A percentile compares a stretch with the other conserved stretches of the same genome.
Conservation (phyloP, 108 stramenopile species). For the Seminavis robusta region DNA sequence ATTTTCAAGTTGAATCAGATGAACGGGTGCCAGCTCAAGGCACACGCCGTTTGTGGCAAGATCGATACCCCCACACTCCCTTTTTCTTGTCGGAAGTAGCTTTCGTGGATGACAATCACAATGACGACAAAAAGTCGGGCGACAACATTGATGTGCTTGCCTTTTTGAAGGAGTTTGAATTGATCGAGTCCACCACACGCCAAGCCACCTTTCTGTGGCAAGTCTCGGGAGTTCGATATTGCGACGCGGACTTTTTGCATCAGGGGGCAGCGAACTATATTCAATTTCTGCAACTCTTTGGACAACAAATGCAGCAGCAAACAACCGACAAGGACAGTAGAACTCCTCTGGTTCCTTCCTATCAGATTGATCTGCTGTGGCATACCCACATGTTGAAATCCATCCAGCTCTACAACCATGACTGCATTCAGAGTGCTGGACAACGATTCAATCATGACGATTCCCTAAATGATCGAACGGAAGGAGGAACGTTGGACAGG, state of each 20-base stretch:
- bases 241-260: conserved; percentile 26
- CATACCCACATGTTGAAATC: conserved; percentile 46
- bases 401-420: conserved; percentile 19
- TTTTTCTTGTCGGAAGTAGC: conserved; percentile 4
- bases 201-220: conserved; percentile 53
- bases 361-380: conserved; percentile 33
- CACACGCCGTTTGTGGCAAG: not conserved
- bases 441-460: conserved; percentile 42
- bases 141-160: not conserved
- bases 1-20: not conserved
- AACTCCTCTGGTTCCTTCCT: not conserved
- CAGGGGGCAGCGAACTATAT: conserved; percentile 23
- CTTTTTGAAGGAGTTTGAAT: conserved; percentile 32
- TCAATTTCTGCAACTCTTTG: conserved; percentile 29
- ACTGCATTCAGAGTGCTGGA: conserved; percentile 25
- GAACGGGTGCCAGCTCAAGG: not conserved
- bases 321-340: too few relatives aligned
- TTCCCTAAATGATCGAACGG: conserved; percentile 42
- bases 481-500: too few relatives aligned
- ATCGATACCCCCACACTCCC: not conserved
- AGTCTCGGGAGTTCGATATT: conserved; percentile 31
- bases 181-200: conserved; percentile 25
- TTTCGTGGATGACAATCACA: not conserved
- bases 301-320: not conserved
- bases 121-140: not conserved